These are phyloP conservation scores for Aspergillus brunneoviolaceus DNA, from an alignment of 2,329 filamentous ascomycete genomes.

Conservation along the genomic window DNA sequence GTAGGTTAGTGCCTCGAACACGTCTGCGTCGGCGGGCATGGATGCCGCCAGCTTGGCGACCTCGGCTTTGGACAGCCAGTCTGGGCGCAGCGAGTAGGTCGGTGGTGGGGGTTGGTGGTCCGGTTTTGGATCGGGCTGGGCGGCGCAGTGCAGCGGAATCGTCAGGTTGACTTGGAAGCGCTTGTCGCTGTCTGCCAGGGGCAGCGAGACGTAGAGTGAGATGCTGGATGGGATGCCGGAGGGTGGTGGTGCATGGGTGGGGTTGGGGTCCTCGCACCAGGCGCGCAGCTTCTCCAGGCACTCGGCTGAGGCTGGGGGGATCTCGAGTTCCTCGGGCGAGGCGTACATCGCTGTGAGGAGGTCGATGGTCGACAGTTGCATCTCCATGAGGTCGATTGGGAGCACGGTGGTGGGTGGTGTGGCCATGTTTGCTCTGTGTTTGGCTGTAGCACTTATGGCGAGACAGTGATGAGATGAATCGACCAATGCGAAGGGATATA, in stretches of 20 bases:
- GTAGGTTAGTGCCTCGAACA: conserved; percentile 49
- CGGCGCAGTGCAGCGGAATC: conserved; percentile 23
- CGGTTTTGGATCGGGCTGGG: conserved; percentile 10
- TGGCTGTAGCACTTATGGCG: no score
- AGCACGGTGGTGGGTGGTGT: conserved; percentile 22
- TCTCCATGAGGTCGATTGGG: conserved; percentile 47
- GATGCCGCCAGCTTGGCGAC: conserved; percentile 38
- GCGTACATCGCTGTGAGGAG: conserved; percentile 56
- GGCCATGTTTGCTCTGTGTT: not conserved
- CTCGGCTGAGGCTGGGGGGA: conserved; percentile 35
- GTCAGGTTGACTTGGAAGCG: conserved; percentile 31
- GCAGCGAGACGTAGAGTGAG: conserved; percentile 25
- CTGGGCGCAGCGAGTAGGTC: conserved; percentile 44
- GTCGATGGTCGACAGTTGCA: conserved; percentile 52
- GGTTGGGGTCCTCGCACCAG: conserved; percentile 26
- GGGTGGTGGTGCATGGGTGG: not conserved
- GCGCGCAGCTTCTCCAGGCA: conserved; percentile 27
- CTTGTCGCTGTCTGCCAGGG: conserved; percentile 24
- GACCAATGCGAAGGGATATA: no score
- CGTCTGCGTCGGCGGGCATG: conserved; percentile 45
- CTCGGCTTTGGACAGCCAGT: conserved; percentile 55
- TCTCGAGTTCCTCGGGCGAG: conserved; percentile 41
- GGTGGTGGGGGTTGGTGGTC: conserved; percentile 27
- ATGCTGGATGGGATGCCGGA: conserved; percentile 23
- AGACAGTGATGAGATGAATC: no score